These are phyloP conservation scores for Colletotrichum cuscutae DNA, from an alignment of 2,329 filamentous ascomycete genomes.

Conservation along the genomic window DNA sequence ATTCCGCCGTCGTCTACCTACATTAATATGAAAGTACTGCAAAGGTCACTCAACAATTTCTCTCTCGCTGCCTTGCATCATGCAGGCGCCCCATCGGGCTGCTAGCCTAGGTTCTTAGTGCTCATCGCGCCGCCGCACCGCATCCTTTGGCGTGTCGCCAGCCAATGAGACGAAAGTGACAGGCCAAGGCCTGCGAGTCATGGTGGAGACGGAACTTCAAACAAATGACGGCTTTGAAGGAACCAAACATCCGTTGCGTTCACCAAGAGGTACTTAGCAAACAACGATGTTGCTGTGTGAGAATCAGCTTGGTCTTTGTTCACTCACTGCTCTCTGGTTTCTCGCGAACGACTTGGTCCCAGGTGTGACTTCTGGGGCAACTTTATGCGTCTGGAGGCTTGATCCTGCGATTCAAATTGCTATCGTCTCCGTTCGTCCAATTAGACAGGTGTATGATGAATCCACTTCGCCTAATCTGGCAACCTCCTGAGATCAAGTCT, in stretches of 20 bases:
- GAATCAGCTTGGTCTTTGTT: not conserved
- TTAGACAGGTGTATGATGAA: not conserved
- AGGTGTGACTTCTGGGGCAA: not conserved
- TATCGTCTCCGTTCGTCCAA: not conserved
- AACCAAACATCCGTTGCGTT: not conserved
- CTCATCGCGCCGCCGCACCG: not conserved
- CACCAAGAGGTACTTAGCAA: not conserved
- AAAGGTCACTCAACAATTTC: not conserved
- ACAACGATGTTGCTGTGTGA: not conserved
- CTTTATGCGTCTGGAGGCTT: constrained; percentile 5
- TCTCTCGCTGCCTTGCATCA: not conserved
- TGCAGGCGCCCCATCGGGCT: not conserved
- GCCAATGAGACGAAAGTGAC: constrained; percentile 2
- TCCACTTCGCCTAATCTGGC: constrained; percentile 19
- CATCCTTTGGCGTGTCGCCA: constrained; percentile 9
- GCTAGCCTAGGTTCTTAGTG: not conserved
- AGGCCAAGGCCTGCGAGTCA: constrained; percentile 7
- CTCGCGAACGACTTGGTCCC: not conserved
- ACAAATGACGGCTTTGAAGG: not conserved
- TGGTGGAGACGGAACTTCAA: constrained; percentile 1
- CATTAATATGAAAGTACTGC: not conserved
- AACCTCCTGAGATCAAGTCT: not conserved
- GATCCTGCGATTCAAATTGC: not conserved
- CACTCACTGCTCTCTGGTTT: not conserved
- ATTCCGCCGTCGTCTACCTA: not conserved